These are phyloP conservation scores for Prunus persica DNA, from an alignment of 306 rosid species.

Conservation along the genomic window Prunus_persica_NCBIv2 NC_034013.1:5015001-5015500, in stretches of 20 bases:
- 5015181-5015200: not conserved
- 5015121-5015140: not conserved
- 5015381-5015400: not conserved
- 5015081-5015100: not conserved
- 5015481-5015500: conserved; percentile 83
- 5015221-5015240: not conserved
- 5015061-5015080: not conserved
- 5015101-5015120: not conserved
- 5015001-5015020: not conserved
- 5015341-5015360: conserved; percentile 26
- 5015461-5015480: conserved; percentile 89
- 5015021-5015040: not conserved
- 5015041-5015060: not conserved
- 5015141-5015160: not conserved
- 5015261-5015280: not conserved
- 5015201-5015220: not conserved
- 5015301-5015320: conserved; percentile 99
- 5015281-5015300: conserved; percentile 41
- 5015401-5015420: not conserved
- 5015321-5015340: conserved; percentile 92
- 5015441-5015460: conserved; percentile 28
- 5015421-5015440: not conserved
- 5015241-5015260: not conserved
- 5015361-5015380: conserved; percentile 13
- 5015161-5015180: not conserved